A percentile compares a stretch with the other conserved stretches of the same genome.
phyloP scores from a whole-genome alignment of 75 land plant species.

The Picea sitchensis region DNA sequence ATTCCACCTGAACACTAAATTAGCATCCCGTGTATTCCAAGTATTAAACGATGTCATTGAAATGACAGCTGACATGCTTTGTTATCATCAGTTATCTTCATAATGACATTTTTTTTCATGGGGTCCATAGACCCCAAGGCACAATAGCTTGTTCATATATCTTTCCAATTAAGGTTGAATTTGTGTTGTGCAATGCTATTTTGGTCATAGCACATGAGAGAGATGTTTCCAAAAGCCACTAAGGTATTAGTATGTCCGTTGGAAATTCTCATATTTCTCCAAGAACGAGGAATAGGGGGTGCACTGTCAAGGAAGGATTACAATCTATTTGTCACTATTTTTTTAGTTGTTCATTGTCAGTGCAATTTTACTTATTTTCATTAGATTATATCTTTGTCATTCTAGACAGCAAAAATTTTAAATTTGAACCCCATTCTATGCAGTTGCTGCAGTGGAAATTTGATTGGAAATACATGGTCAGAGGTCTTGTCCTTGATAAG shows the following conservation, averaged over 20 bases:
- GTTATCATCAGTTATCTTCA: neutral
- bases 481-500: constrained; percentile 97
- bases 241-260: neutral
- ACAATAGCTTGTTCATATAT: too few relatives aligned
- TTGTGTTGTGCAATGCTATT: neutral
- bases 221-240: neutral
- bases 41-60: neutral
- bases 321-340: neutral
- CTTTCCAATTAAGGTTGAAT: neutral
- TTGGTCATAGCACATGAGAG: neutral
- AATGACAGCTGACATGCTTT: neutral
- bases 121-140: neutral
- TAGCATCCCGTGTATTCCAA: too few relatives aligned
- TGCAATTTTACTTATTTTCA: constrained; percentile 1
- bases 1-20: too few relatives aligned
- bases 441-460: constrained; percentile 92
- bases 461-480: constrained; percentile 98
- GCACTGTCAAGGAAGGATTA: neutral
- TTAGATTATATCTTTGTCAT: neutral
- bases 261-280: neutral
- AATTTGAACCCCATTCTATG: constrained; percentile 16
- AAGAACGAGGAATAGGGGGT: neutral
- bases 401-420: neutral
- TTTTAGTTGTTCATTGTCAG: neutral
- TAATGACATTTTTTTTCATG: neutral